These are phyloP conservation scores for Candida sonorensis DNA, from an alignment of 805 yeast genomes.

Conservation along the genomic window DNA sequence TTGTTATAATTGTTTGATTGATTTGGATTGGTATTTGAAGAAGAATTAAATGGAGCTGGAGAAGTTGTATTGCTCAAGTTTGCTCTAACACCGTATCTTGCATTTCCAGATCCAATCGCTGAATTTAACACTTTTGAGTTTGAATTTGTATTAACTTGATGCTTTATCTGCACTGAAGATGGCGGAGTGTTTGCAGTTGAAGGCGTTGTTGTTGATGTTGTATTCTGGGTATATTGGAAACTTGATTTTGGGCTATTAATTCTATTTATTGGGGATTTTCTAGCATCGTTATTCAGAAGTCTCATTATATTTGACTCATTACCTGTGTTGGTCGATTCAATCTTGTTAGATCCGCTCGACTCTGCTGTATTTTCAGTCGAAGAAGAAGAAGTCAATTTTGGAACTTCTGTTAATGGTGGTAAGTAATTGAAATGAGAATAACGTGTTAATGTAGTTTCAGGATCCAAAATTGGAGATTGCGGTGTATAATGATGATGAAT, in stretches of 20 bases:
- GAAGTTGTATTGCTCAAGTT: too few species aligned
- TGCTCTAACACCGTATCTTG: too few species aligned
- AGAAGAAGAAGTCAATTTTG: conserved; percentile 59
- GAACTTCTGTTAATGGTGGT: conserved; percentile 66
- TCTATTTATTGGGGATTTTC: conserved; percentile 9
- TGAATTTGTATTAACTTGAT: too few species aligned
- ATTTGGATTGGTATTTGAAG: too few species aligned
- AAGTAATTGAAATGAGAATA: conserved; percentile 68
- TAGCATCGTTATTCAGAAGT: conserved; percentile 34
- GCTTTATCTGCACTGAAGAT: too few species aligned
- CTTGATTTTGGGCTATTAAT: conserved; percentile 5
- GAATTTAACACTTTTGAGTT: too few species aligned
- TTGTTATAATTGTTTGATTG: too few species aligned
- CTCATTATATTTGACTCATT: conserved; percentile 38
- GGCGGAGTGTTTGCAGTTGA: too few species aligned
- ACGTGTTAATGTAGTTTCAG: conserved; percentile 50
- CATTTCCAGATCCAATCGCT: too few species aligned
- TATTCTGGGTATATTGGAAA: too few species aligned
- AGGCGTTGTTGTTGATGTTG: too few species aligned
- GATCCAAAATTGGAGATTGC: conserved; percentile 33
- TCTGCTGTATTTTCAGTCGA: conserved; percentile 29
- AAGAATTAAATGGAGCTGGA: too few species aligned
- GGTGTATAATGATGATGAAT: conserved; percentile 71
- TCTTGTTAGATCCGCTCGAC: conserved; percentile 14
- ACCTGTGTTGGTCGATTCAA: conserved; percentile 3